A percentile compares a stretch with the other conserved stretches of the same genome.
Evolutionary conservation across 164 flowering plant species (phyloP).

Genomic region (Vitis amurensis): DNA sequence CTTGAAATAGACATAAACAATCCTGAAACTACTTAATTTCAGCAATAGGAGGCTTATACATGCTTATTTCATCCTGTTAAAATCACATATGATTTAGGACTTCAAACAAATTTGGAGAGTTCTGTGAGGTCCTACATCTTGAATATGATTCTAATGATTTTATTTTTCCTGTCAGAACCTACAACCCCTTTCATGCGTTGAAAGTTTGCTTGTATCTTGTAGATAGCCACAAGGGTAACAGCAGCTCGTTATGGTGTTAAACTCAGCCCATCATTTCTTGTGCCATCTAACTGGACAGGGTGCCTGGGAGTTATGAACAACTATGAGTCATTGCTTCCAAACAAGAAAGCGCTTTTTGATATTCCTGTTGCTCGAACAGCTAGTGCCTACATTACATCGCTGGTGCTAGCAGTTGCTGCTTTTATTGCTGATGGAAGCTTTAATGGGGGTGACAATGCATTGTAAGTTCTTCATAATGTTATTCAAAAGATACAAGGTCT

Average conservation of each 20-base stretch:
- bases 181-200: background rate
- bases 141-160: too few species aligned
- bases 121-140: background rate
- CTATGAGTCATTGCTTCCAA: conserved; percentile 88
- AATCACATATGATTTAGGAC: too few species aligned
- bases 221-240: conserved; percentile 84
- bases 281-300: conserved; percentile 98
- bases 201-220: conserved; percentile 23
- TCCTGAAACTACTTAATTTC: too few species aligned
- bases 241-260: conserved; percentile 88
- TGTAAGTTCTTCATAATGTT: conserved; percentile 45
- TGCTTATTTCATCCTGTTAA: too few species aligned
- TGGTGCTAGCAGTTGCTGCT: conserved; percentile 75
- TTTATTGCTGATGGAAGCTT: conserved; percentile 93
- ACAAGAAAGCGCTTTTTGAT: conserved; percentile 90
- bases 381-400: conserved; percentile 87
- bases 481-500: background rate
- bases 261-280: conserved; percentile 91
- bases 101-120: background rate
- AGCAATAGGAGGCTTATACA: too few species aligned
- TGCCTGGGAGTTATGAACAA: conserved; percentile 94
- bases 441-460: conserved; percentile 96
- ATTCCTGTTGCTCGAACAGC: conserved; percentile 96
- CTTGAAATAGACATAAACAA: too few species aligned
- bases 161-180: too few species aligned